phyloP scores from a whole-genome alignment of 106 monocot species.

The Dioscorea zingiberensis region DNA sequence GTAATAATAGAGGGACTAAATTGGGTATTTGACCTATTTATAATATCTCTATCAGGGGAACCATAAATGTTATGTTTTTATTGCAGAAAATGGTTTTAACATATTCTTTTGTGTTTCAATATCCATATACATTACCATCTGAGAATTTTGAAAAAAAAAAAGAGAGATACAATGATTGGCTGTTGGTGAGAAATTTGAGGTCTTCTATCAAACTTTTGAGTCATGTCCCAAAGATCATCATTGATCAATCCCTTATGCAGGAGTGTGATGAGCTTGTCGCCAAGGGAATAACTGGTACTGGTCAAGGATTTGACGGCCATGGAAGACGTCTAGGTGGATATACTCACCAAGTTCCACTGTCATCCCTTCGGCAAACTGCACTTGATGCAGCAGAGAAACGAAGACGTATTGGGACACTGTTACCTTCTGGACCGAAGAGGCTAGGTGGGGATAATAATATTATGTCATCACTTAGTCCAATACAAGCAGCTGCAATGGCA shows the following conservation, averaged over 20 bases:
- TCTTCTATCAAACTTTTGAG: neutral
- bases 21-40: too few relatives aligned
- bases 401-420: conserved; percentile 32
- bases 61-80: neutral
- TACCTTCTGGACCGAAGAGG: conserved; percentile 72
- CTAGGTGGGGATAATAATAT: conserved; percentile 76
- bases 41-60: neutral
- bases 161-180: too few relatives aligned
- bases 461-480: conserved; percentile 72
- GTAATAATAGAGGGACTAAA: too few relatives aligned
- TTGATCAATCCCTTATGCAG: conserved; percentile 12
- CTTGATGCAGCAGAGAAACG: conserved; percentile 76
- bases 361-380: conserved; percentile 53
- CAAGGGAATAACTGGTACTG: conserved; percentile 69
- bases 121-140: neutral
- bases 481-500: conserved; percentile 97
- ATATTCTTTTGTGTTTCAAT: neutral
- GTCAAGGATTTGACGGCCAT: conserved; percentile 81
- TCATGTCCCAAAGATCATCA: neutral
- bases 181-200: too few relatives aligned
- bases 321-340: conserved; percentile 81
- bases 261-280: conserved; percentile 81
- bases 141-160: too few relatives aligned
- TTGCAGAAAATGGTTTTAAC: neutral
- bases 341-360: conserved; percentile 47